These are phyloP conservation scores for Hebeloma cylindrosporum DNA, from an alignment of 768 basidiomycete species.

Conservation along the genomic window DNA sequence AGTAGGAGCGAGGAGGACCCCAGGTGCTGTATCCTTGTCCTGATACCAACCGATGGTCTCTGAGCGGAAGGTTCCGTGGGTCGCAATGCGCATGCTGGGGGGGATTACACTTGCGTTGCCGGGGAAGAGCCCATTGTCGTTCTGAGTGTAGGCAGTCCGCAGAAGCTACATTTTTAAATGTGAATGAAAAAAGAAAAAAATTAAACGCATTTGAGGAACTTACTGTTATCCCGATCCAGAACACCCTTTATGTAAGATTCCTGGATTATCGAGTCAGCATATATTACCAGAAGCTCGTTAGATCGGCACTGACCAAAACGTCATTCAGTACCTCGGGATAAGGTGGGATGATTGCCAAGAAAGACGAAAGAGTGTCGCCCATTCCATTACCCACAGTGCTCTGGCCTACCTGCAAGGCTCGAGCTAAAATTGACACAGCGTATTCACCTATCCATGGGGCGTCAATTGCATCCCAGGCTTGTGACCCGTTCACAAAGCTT, in stretches of 20 bases:
- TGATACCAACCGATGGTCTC: slow-evolving; percentile 25
- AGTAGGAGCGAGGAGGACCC: slow-evolving; percentile 22
- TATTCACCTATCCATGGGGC: slow-evolving; percentile 24
- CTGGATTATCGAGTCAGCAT: slow-evolving; percentile 2
- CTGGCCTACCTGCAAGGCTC: slow-evolving; percentile 17
- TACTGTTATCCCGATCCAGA: slow-evolving; percentile 24
- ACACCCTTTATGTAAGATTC: slow-evolving; percentile 22
- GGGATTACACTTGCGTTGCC: slow-evolving; percentile 16
- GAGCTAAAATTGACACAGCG: slow-evolving; percentile 17
- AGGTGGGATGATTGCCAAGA: slow-evolving; percentile 12
- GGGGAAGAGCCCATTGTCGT: slow-evolving; percentile 16
- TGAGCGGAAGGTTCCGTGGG: slow-evolving; percentile 19
- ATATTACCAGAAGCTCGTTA: not conserved
- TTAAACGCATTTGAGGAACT: not conserved
- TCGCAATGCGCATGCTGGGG: slow-evolving; percentile 14
- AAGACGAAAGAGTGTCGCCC: slow-evolving; percentile 21
- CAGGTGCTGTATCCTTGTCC: slow-evolving; percentile 15
- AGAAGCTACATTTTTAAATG: slow-evolving; percentile 14
- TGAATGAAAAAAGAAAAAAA: not conserved
- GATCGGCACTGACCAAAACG: slow-evolving; percentile 13
- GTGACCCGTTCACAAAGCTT: slow-evolving; percentile 20
- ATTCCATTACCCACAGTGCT: slow-evolving; percentile 18
- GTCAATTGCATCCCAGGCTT: slow-evolving; percentile 11
- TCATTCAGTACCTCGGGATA: slow-evolving; percentile 13
- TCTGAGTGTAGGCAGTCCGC: slow-evolving; percentile 20